Evolutionary conservation across 768 basidiomycete species (phyloP).

Genomic region (Mycena epipterygia): DNA sequence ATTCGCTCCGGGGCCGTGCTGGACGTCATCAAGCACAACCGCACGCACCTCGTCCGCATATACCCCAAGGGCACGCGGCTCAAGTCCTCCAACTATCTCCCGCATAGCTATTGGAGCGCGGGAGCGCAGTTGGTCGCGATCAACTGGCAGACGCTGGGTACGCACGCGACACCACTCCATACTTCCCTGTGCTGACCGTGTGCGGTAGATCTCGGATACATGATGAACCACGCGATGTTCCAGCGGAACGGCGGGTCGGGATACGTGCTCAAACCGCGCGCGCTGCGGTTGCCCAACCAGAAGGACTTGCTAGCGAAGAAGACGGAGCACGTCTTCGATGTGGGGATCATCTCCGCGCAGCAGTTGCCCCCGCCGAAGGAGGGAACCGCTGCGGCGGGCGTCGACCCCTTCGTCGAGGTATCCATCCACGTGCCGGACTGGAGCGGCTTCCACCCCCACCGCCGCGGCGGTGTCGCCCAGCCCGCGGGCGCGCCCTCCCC

Average conservation of each 20-base stretch:
- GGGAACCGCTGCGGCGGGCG: conserved; percentile 60
- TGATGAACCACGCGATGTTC: conserved; percentile 98
- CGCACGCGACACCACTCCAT: conserved; percentile 42
- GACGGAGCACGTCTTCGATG: conserved; percentile 72
- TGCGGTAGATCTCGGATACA: conserved; percentile 82
- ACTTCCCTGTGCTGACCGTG: background rate
- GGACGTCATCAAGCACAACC: conserved; percentile 89
- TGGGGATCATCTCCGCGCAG: conserved; percentile 88
- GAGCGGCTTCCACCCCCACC: conserved; percentile 44
- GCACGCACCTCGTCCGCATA: conserved; percentile 83
- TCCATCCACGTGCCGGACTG: conserved; percentile 84
- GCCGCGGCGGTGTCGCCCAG: background rate
- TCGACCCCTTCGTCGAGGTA: conserved; percentile 87
- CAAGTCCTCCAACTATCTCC: conserved; percentile 89
- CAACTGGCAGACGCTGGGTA: conserved; percentile 98
- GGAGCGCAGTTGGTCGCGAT: conserved; percentile 93
- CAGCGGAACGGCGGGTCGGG: conserved; percentile 89
- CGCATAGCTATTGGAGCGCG: conserved; percentile 90
- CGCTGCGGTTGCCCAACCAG: conserved; percentile 70
- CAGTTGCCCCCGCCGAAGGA: conserved; percentile 86
- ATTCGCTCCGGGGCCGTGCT: conserved; percentile 68
- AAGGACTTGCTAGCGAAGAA: conserved; percentile 68
- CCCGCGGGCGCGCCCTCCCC: conserved; percentile 23
- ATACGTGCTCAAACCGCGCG: conserved; percentile 90
- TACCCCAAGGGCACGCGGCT: conserved; percentile 91